Conservation (phyloP, 306 rosid genomes). For the Acacia crassicarpa region DNA sequence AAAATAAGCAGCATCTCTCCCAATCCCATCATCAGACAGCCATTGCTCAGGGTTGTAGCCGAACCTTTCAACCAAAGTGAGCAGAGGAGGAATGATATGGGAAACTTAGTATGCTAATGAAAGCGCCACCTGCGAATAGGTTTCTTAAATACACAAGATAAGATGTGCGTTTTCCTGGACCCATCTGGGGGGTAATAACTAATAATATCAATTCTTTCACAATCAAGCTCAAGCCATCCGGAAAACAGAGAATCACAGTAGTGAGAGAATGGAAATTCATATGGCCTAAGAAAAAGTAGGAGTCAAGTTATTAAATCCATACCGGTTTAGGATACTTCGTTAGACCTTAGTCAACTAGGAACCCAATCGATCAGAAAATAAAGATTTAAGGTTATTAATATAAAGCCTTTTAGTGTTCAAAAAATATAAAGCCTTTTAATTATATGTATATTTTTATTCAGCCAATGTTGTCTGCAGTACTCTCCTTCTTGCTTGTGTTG, state of each 20-base stretch:
- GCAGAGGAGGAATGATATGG: not conserved
- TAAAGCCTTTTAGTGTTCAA: too few relatives aligned
- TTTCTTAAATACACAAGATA: not conserved
- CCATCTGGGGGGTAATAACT: not conserved
- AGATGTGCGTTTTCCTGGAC: not conserved
- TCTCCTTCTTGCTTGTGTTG: too few relatives aligned
- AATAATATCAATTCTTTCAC: not conserved
- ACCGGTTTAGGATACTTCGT: too few relatives aligned
- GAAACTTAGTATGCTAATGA: not conserved
- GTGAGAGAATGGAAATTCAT: not conserved
- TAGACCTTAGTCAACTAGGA: too few relatives aligned
- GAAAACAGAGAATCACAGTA: not conserved
- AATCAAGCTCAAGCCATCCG: not conserved
- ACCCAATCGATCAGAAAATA: too few relatives aligned
- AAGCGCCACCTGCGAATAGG: not conserved
- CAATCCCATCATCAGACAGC: not conserved
- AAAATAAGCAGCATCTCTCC: not conserved
- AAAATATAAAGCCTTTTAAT: too few relatives aligned
- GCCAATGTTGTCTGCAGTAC: too few relatives aligned
- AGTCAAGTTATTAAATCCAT: too few relatives aligned
- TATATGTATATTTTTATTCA: too few relatives aligned
- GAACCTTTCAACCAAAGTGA: not conserved
- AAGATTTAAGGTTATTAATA: too few relatives aligned
- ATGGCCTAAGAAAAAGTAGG: not conserved
- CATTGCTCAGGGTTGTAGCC: not conserved